A percentile compares a stretch with the other conserved stretches of the same genome.
phyloP scores from a whole-genome alignment of 805 yeast genomes.

The Wickerhamiella kurtzmanii region DNA sequence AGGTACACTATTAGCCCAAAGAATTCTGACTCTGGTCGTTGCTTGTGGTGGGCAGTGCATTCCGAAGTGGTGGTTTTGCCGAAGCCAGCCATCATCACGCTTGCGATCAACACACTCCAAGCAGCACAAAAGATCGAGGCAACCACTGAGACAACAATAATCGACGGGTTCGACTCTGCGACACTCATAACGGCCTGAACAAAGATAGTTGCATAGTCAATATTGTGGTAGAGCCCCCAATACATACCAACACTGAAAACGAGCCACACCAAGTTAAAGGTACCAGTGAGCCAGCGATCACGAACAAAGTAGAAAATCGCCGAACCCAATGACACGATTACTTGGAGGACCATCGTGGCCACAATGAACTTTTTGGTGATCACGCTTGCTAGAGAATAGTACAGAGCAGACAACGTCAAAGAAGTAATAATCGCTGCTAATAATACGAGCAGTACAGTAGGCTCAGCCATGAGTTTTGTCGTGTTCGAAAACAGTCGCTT shows the following conservation, averaged over 20 bases:
- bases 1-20: constrained; percentile 60
- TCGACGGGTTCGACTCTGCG: constrained; percentile 58
- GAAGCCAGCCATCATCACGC: constrained; percentile 61
- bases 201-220: constrained; percentile 62
- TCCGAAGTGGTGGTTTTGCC: constrained; percentile 44
- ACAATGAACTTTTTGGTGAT: constrained; percentile 57
- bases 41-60: constrained; percentile 33
- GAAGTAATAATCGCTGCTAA: constrained; percentile 50
- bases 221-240: constrained; percentile 57
- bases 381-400: constrained; percentile 48
- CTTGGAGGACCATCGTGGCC: constrained; percentile 52
- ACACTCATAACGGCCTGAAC: constrained; percentile 64
- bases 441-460: constrained; percentile 61
- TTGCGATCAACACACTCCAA: constrained; percentile 51
- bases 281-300: constrained; percentile 66
- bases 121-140: constrained; percentile 50
- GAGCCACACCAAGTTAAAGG: constrained; percentile 57
- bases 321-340: constrained; percentile 58
- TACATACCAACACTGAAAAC: constrained; percentile 52
- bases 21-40: constrained; percentile 31
- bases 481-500: constrained; percentile 45
- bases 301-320: constrained; percentile 58
- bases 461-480: constrained; percentile 39
- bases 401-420: constrained; percentile 41
- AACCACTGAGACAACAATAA: constrained; percentile 43